Evolutionary conservation across 2,329 filamentous ascomycete genomes (phyloP).

Genomic region (Cercospora zeae-maydis): DNA sequence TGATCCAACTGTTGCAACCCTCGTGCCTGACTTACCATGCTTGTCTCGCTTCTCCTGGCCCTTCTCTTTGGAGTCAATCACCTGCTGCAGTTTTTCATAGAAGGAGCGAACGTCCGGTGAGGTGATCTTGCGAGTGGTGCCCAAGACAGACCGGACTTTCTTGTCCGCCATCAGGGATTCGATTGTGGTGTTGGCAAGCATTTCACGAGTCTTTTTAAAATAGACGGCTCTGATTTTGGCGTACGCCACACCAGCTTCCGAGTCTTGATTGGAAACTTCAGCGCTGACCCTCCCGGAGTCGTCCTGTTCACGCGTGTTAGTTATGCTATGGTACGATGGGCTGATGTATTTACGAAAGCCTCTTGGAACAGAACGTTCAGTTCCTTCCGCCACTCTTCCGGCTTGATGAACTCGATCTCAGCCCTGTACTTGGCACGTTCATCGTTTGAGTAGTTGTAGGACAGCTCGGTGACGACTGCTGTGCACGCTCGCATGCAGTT

Average conservation of each 20-base stretch:
- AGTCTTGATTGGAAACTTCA: conserved; percentile 43
- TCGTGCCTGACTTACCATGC: background rate
- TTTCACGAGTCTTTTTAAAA: conserved; percentile 42
- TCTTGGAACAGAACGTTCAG: conserved; percentile 50
- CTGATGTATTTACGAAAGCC: conserved; percentile 31
- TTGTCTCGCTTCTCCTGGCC: background rate
- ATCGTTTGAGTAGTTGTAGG: conserved; percentile 50
- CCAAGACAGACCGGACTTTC: conserved; percentile 46
- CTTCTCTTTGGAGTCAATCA: background rate
- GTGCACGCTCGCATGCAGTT: conserved; percentile 62
- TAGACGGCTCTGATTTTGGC: conserved; percentile 53
- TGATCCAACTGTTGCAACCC: background rate
- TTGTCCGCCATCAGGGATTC: conserved; percentile 44
- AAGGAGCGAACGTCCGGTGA: conserved; percentile 42
- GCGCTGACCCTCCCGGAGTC: conserved; percentile 39
- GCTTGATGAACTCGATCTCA: conserved; percentile 56
- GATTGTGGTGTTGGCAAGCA: conserved; percentile 37
- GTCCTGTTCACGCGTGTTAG: conserved; percentile 22
- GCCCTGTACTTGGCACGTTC: conserved; percentile 48
- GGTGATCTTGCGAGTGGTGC: conserved; percentile 43
- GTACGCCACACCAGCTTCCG: conserved; percentile 49
- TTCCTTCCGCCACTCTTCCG: conserved; percentile 53
- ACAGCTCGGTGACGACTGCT: conserved; percentile 59
- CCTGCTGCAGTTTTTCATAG: conserved; percentile 44
- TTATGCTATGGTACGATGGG: background rate